Evolutionary conservation across 1,284 basidiomycete genomes (phyloP).

Genomic region (Trametes polyzona): DNA sequence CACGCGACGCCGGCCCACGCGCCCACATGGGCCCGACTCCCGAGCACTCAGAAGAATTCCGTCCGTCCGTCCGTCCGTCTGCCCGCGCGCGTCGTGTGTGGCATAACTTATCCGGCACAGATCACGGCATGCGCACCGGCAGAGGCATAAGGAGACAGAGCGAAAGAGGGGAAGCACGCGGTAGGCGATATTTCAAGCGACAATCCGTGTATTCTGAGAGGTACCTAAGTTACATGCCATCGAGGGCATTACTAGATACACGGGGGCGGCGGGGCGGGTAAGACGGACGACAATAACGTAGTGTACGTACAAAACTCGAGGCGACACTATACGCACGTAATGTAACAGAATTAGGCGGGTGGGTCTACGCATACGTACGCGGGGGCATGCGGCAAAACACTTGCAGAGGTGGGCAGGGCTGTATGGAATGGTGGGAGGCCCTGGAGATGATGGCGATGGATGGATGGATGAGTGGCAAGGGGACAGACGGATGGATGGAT

Average conservation of each 20-base stretch:
- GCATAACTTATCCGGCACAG: no score
- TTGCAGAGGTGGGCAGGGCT: slow-evolving; percentile 5
- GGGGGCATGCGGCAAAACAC: slow-evolving; percentile 7
- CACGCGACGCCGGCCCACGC: not conserved
- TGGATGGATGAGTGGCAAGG: not conserved
- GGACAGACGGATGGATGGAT: not conserved
- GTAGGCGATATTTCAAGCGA: not conserved
- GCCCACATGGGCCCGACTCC: not conserved
- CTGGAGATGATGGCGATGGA: slow-evolving; percentile 1
- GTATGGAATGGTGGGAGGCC: slow-evolving; percentile 3
- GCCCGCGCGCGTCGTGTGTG: no score
- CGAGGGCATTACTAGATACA: slow-evolving; percentile 16
- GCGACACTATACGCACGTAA: slow-evolving; percentile 22
- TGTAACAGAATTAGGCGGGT: slow-evolving; percentile 22
- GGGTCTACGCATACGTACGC: slow-evolving; percentile 22
- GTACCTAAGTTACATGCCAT: slow-evolving; percentile 8
- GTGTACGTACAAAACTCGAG: slow-evolving; percentile 14
- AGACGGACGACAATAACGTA: slow-evolving; percentile 20
- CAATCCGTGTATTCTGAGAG: slow-evolving; percentile 9
- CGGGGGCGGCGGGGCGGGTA: no score
- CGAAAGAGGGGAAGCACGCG: not conserved
- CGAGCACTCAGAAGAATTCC: not conserved
- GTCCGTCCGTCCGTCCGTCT: not conserved
- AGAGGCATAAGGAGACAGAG: not conserved
- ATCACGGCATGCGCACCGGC: not conserved